Conservation (phyloP, 768 basidiomycete species). For the Boletus sp. region DNA sequence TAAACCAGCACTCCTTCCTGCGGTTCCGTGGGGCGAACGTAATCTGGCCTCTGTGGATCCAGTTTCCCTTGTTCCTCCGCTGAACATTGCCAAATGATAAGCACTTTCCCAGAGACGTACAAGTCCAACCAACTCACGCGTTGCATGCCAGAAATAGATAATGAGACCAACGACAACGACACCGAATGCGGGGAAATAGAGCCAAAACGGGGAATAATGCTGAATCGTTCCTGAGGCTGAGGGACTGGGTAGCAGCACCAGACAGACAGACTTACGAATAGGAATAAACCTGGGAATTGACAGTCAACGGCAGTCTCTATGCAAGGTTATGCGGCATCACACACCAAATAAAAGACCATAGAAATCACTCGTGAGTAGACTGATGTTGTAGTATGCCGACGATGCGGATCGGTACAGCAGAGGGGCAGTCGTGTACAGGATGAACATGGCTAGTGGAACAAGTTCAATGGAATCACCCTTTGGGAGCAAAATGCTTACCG, state of each 20-base stretch:
- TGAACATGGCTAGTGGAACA: conserved; percentile 63
- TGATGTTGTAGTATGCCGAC: conserved; percentile 82
- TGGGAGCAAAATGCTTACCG: conserved; percentile 21
- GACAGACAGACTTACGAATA: conserved; percentile 41
- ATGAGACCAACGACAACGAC: conserved; percentile 72
- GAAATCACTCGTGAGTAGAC: conserved; percentile 84
- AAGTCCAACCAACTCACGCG: conserved; percentile 54
- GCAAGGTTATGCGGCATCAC: conserved; percentile 1
- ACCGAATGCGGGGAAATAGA: conserved; percentile 80
- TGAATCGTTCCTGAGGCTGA: conserved; percentile 31
- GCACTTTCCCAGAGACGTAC: not conserved
- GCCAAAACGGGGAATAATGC: conserved; percentile 85
- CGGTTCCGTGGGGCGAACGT: conserved; percentile 40
- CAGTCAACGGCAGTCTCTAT: conserved; percentile 6
- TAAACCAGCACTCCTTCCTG: conserved; percentile 16
- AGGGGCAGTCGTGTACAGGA: conserved; percentile 85
- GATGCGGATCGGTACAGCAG: conserved; percentile 83
- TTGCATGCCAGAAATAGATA: conserved; percentile 83
- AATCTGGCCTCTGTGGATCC: conserved; percentile 57
- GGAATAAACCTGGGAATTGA: conserved; percentile 41
- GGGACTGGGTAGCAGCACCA: not conserved
- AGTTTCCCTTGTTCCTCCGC: conserved; percentile 74
- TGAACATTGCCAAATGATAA: conserved; percentile 28
- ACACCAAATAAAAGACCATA: conserved; percentile 76
- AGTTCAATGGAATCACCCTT: not conserved